Percentiles rank a stretch among this genome's conserved stretches.
phyloP scores from a whole-genome alignment of 176 grass and related monocot genomes.

The Panicum miliaceum region DNA sequence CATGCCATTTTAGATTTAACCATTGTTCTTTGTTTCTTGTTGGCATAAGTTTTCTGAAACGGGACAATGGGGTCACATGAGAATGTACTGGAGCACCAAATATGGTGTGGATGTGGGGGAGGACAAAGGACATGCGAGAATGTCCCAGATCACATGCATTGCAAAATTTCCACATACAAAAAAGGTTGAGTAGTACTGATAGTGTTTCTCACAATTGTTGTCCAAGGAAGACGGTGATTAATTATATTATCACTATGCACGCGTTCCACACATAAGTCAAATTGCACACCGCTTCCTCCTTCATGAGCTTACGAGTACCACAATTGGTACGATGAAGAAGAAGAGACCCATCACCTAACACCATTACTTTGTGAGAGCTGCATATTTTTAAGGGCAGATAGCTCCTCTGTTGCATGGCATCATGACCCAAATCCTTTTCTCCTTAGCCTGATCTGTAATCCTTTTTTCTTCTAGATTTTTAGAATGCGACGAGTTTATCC shows the following conservation, averaged over 20 bases:
- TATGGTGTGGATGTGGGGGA: background rate
- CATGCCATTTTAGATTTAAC: background rate
- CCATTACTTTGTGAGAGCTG: background rate
- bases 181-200: background rate
- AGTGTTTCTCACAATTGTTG: background rate
- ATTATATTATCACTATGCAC: background rate
- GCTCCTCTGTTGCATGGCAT: background rate
- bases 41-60: background rate
- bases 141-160: background rate
- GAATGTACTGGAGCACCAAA: background rate
- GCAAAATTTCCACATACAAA: background rate
- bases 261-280: background rate
- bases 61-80: background rate
- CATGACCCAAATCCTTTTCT: background rate
- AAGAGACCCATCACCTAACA: background rate
- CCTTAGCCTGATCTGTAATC: background rate
- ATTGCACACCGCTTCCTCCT: background rate
- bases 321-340: background rate
- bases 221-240: too few species aligned
- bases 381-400: background rate
- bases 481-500: background rate
- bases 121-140: background rate
- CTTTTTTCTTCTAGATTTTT: background rate
- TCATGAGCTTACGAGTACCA: background rate
- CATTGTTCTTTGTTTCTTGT: too few species aligned